Base-by-base conservation (phyloP, 2,329 filamentous ascomycete genomes). In the Kalaharituber pfeilii region DNA sequence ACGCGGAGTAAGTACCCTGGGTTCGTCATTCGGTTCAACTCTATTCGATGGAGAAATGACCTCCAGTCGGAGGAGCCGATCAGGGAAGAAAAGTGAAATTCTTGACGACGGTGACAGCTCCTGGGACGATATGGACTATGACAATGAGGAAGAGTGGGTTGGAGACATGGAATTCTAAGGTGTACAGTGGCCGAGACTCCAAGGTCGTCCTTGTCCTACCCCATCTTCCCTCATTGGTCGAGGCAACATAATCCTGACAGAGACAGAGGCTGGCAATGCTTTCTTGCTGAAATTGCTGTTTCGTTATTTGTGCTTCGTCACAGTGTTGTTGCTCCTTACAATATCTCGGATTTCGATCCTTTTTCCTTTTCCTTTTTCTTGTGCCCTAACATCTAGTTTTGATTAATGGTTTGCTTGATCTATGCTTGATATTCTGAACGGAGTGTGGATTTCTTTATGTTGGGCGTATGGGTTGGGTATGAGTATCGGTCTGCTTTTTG, bases 1-100 rank as follows among this genome's bases (percentile, higher is more conserved):
- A 47, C 82, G 89, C 57, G 88, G 86, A n/a, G 79, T 95, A 47
- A 89, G 79, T 56, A 82, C 82, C 62, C 80, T 84, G 65, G 27
- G 27, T 15, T 28, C 22, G 22, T 50, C 47, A 26, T 50, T 9
- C 15, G 7, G 47, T 13, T 11, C 4, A 15, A 20, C 15, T 20
- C 24, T n/a, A 15, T 6, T 6, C 26, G 7, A 13, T 4, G 47
- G 25, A 50, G 47, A 50, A 13, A 25, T 47, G 47, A 30, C n/a
- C 13, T 15, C 25, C 5, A 26, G 47, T 18, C 15, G 2, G 15
- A 3, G 24, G 6, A 9, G 26, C 25, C 15, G 24, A 15, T 4
- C 6, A 15, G n/a, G 22, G 7, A 29, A 13, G 27, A 29, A 15
- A 22, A 30, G 47, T 50, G 42, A 47, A 22, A n/a, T n/a, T n/a